phyloP scores from a whole-genome alignment of 2,329 filamentous ascomycete species.

The Malbranchea zuffiana region DNA sequence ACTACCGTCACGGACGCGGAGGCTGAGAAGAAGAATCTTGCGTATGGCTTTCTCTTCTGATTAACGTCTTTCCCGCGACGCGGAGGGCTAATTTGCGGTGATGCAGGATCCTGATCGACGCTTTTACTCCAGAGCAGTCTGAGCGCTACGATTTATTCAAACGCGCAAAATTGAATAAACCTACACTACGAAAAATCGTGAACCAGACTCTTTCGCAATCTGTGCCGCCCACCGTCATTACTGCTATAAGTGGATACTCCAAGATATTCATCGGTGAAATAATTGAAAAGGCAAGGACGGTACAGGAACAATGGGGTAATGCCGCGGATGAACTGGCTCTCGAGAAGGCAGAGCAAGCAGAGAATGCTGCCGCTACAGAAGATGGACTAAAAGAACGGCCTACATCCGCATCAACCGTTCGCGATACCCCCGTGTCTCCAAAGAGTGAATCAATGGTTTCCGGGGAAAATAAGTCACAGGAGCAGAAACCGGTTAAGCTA shows the following conservation, averaged over 20 bases:
- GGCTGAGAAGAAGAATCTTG: slow-evolving; percentile 42
- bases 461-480: no score
- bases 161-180: slow-evolving; percentile 40
- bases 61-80: slow-evolving; percentile 5
- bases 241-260: slow-evolving; percentile 52
- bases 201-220: slow-evolving; percentile 59
- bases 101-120: slow-evolving; percentile 35
- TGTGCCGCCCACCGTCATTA: slow-evolving; percentile 53
- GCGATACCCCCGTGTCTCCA: no score
- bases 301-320: slow-evolving; percentile 45
- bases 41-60: slow-evolving; percentile 29
- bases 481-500: slow-evolving; percentile 20
- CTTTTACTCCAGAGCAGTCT: slow-evolving; percentile 39
- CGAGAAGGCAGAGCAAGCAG: slow-evolving; percentile 46
- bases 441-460: no score
- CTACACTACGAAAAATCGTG: slow-evolving; percentile 45
- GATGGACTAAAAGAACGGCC: slow-evolving; percentile 21
- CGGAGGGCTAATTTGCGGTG: neutral
- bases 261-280: slow-evolving; percentile 58
- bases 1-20: slow-evolving; percentile 41
- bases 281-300: slow-evolving; percentile 53
- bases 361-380: slow-evolving; percentile 18
- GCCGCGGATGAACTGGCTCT: slow-evolving; percentile 44
- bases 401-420: slow-evolving; percentile 8
- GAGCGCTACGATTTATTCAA: slow-evolving; percentile 41